Base-by-base conservation (phyloP, 441 rosid genomes). In the Croton laevigatus region DNA sequence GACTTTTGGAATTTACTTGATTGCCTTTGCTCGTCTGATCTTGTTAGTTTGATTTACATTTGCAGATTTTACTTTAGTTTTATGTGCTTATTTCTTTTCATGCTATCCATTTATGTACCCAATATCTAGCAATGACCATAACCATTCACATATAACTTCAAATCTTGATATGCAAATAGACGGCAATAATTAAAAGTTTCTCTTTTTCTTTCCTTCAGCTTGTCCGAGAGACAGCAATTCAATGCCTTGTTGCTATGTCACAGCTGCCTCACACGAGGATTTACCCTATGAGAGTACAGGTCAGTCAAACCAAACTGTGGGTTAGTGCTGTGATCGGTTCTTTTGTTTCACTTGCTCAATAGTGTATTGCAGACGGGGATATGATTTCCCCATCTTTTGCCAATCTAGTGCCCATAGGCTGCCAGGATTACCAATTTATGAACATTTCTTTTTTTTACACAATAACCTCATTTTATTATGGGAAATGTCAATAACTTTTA, bases 141-240 rank as follows among this genome's bases (percentile, higher is more conserved):
- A 27, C 32, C 32, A 10, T 54, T 67, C 62, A 16, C 16, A 23
- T 40, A 49, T 63, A 53, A 14, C 51, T 62, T 54, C 19, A 1
- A 45, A 27, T 7, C 37, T 54, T 59, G 9, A 34, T 59, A 6
- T 58, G 27, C 16, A 27, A n/a, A 12, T 55, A 54, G 3, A 1
- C 42, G 64, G 19, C 17, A 10, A 63, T 6, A 27, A 57, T 59
- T 40, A 36, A 70, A 59, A 4, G 58, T 1, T 68, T 48, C 17
- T 19, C 12, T 67, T 34, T 1, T 62, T 36, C 20, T 34, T 1
- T 62, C 22, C 20, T 55, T 49, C 81, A 94, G 98, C 82, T 86
- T 78, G 89, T 89, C 59, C 88, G 98, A 60, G 96, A 94, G 82
- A 92, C 98, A 3, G 90, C 94, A 40, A 78, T 94, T 70, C 96